These are phyloP conservation scores for Claviceps quebecensis DNA, from an alignment of 2,329 filamentous ascomycete genomes.

Conservation along the genomic window DNA sequence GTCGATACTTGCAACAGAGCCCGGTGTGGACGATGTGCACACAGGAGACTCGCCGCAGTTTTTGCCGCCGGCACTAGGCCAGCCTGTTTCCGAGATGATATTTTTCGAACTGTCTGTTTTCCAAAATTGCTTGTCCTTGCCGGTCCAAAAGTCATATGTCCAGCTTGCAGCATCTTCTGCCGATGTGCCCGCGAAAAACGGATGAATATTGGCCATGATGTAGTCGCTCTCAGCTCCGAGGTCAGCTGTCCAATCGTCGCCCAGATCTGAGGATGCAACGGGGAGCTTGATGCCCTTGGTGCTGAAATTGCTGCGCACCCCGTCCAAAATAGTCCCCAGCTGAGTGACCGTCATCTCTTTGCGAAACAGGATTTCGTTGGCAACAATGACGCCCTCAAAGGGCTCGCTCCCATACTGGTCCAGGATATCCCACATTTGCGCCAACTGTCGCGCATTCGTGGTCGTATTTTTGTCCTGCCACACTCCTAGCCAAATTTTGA, in stretches of 20 bases:
- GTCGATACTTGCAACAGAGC: constrained; percentile 62
- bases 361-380: constrained; percentile 68
- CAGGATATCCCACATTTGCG: constrained; percentile 73
- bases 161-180: constrained; percentile 57
- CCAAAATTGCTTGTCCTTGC: constrained; percentile 51
- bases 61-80: constrained; percentile 73
- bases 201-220: constrained; percentile 94
- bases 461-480: constrained; percentile 78
- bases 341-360: constrained; percentile 54
- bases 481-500: constrained; percentile 90
- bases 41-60: constrained; percentile 47
- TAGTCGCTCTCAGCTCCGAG: constrained; percentile 64
- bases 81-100: constrained; percentile 82
- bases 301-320: constrained; percentile 61
- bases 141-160: constrained; percentile 73
- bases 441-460: constrained; percentile 69
- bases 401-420: constrained; percentile 51
- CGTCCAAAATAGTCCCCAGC: constrained; percentile 49
- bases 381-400: constrained; percentile 71
- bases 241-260: constrained; percentile 65
- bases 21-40: constrained; percentile 37
- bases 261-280: constrained; percentile 77
- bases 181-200: constrained; percentile 76
- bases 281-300: constrained; percentile 53
- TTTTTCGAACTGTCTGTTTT: constrained; percentile 50